phyloP scores from a whole-genome alignment of 345 rosid species.

The Orychophragmus violaceus region DNA sequence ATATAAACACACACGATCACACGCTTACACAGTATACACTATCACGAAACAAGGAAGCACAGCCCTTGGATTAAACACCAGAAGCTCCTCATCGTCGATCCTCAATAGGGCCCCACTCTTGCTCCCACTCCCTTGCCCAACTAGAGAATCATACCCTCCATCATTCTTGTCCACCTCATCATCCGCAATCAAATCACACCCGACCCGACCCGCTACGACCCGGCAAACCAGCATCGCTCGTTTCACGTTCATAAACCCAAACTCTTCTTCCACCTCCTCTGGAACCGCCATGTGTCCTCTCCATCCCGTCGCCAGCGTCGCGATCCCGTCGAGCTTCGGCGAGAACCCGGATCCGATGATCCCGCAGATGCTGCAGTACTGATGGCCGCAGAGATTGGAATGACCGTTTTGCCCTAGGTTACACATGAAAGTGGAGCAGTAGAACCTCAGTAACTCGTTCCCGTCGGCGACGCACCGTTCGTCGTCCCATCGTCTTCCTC shows the following conservation, averaged over 20 bases:
- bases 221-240: conserved; percentile 86
- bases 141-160: conserved; percentile 72
- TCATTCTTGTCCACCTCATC: conserved; percentile 47
- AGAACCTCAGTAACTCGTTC: conserved; percentile 79
- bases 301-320: conserved; percentile 70
- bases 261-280: conserved; percentile 76
- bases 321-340: conserved; percentile 84
- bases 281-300: conserved; percentile 87
- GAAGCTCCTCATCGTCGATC: conserved; percentile 72
- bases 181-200: conserved; percentile 39
- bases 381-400: conserved; percentile 57
- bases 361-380: conserved; percentile 82
- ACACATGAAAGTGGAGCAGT: conserved; percentile 88
- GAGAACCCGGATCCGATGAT: conserved; percentile 79
- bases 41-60: conserved; percentile 97
- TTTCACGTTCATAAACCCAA: conserved; percentile 89
- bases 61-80: conserved; percentile 97
- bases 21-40: conserved; percentile 50
- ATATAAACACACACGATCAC: conserved; percentile 15
- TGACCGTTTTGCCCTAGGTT: conserved; percentile 56
- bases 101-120: conserved; percentile 37
- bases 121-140: conserved; percentile 47
- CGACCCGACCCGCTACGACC: conserved; percentile 74
- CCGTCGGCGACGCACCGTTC: conserved; percentile 98
- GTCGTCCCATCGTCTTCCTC: conserved; percentile 39